Conservation (phyloP, 805 yeast species). For the Dipodascus geniculatus region DNA sequence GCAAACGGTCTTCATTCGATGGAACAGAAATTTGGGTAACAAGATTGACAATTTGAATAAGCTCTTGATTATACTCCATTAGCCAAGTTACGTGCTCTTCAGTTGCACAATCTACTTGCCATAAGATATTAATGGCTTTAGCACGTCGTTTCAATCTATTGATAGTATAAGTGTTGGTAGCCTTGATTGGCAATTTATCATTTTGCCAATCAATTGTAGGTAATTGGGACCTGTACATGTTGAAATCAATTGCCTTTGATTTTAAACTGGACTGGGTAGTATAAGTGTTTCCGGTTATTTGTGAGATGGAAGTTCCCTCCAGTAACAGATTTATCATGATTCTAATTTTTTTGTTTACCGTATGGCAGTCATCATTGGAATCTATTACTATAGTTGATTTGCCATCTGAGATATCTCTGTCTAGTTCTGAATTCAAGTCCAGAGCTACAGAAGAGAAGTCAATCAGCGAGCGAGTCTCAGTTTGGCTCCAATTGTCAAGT, state of each 20-base stretch:
- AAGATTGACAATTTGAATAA: not conserved
- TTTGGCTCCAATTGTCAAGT: too few relatives aligned
- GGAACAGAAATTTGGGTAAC: not conserved
- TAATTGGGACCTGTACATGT: not conserved
- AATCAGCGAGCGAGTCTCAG: too few relatives aligned
- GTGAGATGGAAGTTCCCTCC: not conserved
- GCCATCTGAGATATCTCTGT: not conserved
- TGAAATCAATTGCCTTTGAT: not conserved
- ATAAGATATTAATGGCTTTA: not conserved
- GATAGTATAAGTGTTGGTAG: not conserved
- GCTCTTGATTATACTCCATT: not conserved
- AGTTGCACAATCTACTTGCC: not conserved
- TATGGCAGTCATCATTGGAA: not conserved
- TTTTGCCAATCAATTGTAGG: not conserved
- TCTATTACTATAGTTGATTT: not conserved
- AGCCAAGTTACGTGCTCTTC: not conserved
- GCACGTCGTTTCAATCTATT: not conserved
- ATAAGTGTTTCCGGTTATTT: not conserved
- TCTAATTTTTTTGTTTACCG: not conserved
- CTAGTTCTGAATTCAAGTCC: too few relatives aligned
- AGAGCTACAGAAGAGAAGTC: too few relatives aligned
- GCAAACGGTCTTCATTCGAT: not conserved
- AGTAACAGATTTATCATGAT: not conserved
- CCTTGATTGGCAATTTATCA: not conserved
- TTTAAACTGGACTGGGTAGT: not conserved